These are phyloP conservation scores for Solanum piurae DNA, from an alignment of 257 asterid species.

Conservation along the genomic window DNA sequence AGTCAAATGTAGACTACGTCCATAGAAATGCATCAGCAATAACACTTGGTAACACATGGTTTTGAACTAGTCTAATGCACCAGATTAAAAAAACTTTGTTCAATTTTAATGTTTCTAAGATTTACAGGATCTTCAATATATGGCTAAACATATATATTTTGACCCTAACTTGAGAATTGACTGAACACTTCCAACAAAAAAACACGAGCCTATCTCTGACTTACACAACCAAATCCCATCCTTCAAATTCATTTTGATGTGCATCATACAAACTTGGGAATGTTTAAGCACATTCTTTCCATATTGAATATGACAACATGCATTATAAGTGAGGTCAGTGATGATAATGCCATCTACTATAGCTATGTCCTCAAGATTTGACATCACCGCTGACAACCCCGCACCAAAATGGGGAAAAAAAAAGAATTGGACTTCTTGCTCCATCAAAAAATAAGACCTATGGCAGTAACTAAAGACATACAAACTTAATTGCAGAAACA, in stretches of 20 bases:
- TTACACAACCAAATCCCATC: background rate
- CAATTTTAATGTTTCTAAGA: background rate
- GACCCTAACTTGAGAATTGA: background rate
- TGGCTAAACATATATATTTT: background rate
- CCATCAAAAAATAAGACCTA: background rate
- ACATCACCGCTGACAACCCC: background rate
- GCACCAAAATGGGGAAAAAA: background rate
- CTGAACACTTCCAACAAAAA: background rate
- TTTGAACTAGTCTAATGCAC: background rate
- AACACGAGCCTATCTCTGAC: background rate
- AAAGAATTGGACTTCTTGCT: background rate
- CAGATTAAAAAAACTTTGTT: background rate
- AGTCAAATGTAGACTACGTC: background rate
- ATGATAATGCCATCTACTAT: background rate
- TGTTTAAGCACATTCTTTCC: background rate
- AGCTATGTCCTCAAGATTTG: background rate
- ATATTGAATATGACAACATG: background rate
- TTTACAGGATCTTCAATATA: background rate
- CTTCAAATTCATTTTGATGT: background rate
- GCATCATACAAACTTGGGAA: background rate
- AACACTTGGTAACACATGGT: background rate
- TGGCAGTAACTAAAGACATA: background rate
- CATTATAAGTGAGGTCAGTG: background rate
- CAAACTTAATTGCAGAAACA: background rate
- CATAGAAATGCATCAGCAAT: background rate